A percentile compares a stretch with the other conserved stretches of the same genome.
These are phyloP conservation scores for Amniculicola lignicola DNA, from an alignment of 495 filamentous ascomycete genomes.

Conservation along the genomic window DNA sequence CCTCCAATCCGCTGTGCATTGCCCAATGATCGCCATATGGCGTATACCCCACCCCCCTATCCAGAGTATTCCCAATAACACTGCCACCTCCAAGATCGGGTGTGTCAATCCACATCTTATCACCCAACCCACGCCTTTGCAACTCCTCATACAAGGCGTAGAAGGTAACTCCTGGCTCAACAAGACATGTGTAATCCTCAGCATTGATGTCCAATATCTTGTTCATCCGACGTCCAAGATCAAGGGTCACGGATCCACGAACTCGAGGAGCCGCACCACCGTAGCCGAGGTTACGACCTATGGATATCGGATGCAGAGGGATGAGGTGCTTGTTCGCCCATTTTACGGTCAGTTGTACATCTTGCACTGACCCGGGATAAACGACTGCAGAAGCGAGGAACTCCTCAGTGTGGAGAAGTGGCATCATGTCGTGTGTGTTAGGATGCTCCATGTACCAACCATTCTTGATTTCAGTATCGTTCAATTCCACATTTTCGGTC, in stretches of 20 bases:
- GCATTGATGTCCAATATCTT: constrained; percentile 36
- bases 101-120: constrained; percentile 53
- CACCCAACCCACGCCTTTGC: constrained; percentile 43
- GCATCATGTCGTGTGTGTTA: constrained; percentile 31
- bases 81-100: constrained; percentile 58
- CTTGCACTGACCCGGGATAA: constrained; percentile 15
- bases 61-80: constrained; percentile 53
- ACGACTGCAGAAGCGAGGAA: constrained; percentile 19
- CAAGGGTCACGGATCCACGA: constrained; percentile 21
- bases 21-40: constrained; percentile 51
- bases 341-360: constrained; percentile 10
- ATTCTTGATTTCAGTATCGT: constrained; percentile 22
- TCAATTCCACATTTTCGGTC: constrained; percentile 6
- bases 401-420: constrained; percentile 15
- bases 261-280: constrained; percentile 26
- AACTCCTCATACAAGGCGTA: constrained; percentile 54
- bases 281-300: constrained; percentile 25
- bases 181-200: constrained; percentile 33
- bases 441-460: constrained; percentile 33
- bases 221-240: constrained; percentile 34
- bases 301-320: constrained; percentile 16
- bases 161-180: constrained; percentile 54
- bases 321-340: constrained; percentile 28
- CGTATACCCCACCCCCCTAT: constrained; percentile 47
- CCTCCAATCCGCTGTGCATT: constrained; percentile 49